Conservation (phyloP, 805 yeast genomes). For the Zygosaccharomyces bailii region DNA sequence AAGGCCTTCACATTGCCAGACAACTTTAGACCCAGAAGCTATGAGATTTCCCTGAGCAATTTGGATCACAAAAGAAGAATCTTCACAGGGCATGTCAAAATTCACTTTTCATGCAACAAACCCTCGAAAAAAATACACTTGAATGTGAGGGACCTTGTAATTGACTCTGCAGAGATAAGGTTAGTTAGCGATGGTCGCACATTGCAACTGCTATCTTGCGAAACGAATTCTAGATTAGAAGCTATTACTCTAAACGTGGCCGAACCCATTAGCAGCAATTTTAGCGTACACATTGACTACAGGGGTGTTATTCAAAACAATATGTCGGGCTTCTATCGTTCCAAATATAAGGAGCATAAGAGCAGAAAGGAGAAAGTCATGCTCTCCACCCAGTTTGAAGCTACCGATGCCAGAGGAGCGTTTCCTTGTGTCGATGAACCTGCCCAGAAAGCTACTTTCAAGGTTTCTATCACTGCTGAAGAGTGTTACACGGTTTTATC, state of each 20-base stretch:
- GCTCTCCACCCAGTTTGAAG: constrained; percentile 50
- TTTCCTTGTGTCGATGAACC: constrained; percentile 79
- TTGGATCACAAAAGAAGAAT: constrained; percentile 28
- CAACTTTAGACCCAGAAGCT: constrained; percentile 10
- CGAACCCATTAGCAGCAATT: constrained; percentile 34
- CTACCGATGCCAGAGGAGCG: constrained; percentile 74
- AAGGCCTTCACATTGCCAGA: constrained; percentile 8
- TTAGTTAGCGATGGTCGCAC: constrained; percentile 17
- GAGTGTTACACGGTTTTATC: constrained; percentile 55
- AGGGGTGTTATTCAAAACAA: constrained; percentile 59
- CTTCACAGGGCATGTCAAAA: constrained; percentile 46
- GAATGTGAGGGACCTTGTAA: constrained; percentile 45
- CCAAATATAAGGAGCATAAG: constrained; percentile 51
- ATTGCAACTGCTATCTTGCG: background rate
- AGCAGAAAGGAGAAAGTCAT: constrained; percentile 28
- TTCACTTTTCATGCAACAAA: constrained; percentile 45
- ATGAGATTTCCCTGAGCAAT: constrained; percentile 4
- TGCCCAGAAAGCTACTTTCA: constrained; percentile 61
- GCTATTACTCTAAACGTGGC: constrained; percentile 49
- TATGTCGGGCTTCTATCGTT: constrained; percentile 73
- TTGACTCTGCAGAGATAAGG: constrained; percentile 34
- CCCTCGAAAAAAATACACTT: constrained; percentile 45
- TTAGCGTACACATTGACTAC: constrained; percentile 52
- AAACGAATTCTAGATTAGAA: constrained; percentile 46
- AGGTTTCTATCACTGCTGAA: constrained; percentile 53